Conservation (phyloP, 2,329 filamentous ascomycete genomes). For the Diplodia seriata region DNA sequence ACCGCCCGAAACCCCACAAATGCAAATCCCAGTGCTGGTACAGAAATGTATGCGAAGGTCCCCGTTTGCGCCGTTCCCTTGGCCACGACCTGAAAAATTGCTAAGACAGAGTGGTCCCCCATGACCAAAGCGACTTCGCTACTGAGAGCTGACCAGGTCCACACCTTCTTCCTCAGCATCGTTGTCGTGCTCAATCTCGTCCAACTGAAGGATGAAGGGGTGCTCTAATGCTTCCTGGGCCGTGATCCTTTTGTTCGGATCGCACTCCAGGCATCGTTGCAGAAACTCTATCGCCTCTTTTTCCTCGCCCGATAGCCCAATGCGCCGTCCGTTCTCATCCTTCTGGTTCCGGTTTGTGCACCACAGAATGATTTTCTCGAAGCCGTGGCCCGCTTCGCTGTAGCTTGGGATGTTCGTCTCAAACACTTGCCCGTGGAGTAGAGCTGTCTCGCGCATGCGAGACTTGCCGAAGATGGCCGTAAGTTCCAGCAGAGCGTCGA, state of each 20-base stretch:
- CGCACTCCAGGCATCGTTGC: conserved; percentile 74
- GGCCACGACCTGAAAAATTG: background rate
- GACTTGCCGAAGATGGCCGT: conserved; percentile 89
- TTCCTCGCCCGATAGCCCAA: conserved; percentile 70
- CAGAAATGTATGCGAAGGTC: background rate
- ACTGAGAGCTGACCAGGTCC: conserved; percentile 26
- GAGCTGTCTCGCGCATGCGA: conserved; percentile 81
- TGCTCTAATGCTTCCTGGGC: conserved; percentile 66
- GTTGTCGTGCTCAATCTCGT: conserved; percentile 16
- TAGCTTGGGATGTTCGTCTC: conserved; percentile 94
- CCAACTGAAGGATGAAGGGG: conserved; percentile 65
- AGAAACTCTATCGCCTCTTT: conserved; percentile 76
- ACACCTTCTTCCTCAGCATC: conserved; percentile 20
- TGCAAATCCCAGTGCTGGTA: conserved; percentile 17
- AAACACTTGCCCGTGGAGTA: conserved; percentile 88
- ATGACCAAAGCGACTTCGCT: background rate
- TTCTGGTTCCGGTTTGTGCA: conserved; percentile 78
- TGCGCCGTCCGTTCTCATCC: conserved; percentile 54
- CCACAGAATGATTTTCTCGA: conserved; percentile 96
- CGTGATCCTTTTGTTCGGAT: conserved; percentile 69
- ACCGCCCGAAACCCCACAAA: background rate
- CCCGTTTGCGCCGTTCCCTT: conserved; percentile 7
- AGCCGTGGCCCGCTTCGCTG: conserved; percentile 80
- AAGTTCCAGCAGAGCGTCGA: conserved; percentile 97
- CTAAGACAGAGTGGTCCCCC: background rate